Conservation (phyloP, 2,329 filamentous ascomycete species). For the Colletotrichum theobromicola region DNA sequence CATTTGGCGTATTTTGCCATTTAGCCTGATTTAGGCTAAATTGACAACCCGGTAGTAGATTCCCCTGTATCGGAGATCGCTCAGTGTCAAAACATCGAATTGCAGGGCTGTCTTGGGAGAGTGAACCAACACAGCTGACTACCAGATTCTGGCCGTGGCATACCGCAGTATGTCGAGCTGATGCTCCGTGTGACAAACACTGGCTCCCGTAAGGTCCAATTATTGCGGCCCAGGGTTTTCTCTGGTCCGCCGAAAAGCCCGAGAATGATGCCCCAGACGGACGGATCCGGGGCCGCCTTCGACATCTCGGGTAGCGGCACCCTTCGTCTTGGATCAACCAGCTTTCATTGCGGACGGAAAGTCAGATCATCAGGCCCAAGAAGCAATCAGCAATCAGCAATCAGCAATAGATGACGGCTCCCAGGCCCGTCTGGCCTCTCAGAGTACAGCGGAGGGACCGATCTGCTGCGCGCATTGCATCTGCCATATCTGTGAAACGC, state of each 20-base stretch:
- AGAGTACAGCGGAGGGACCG: neutral
- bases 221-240: neutral
- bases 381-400: neutral
- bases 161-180: neutral
- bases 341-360: neutral
- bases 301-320: neutral
- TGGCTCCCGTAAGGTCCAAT: neutral
- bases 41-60: neutral
- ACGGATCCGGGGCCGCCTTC: neutral
- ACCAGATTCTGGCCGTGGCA: neutral
- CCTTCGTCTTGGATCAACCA: neutral
- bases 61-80: neutral
- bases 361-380: neutral
- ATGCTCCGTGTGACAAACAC: neutral
- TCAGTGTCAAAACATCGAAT: neutral
- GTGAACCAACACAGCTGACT: neutral
- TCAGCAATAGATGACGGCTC: neutral
- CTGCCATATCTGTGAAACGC: neutral
- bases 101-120: neutral
- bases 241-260: neutral
- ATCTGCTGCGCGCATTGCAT: neutral
- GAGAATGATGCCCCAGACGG: neutral
- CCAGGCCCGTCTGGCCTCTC: neutral
- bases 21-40: conserved; percentile 18
- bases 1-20: conserved; percentile 5